phyloP scores from a whole-genome alignment of 2,329 filamentous ascomycete species.

The Exophiala dermatitidis region DNA sequence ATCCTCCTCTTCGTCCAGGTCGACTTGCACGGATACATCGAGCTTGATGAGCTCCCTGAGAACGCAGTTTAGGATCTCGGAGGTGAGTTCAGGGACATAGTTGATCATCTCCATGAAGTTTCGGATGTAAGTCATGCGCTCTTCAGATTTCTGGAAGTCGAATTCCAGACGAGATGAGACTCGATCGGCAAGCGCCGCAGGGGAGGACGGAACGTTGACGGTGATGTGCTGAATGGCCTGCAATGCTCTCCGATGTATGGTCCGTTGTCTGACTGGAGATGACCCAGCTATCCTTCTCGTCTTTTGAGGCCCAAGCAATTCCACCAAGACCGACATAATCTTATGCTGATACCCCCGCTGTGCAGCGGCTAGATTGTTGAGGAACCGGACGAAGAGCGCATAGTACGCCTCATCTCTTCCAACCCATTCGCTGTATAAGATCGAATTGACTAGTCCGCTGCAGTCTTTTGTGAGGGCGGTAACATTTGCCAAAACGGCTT shows the following conservation, averaged over 20 bases:
- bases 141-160: constrained; percentile 64
- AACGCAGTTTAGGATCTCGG: constrained; percentile 74
- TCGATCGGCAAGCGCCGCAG: constrained; percentile 60
- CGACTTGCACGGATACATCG: constrained; percentile 89
- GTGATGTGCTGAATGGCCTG: constrained; percentile 67
- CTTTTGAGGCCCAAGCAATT: constrained; percentile 60
- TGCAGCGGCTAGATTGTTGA: constrained; percentile 65
- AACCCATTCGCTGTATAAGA: constrained; percentile 55
- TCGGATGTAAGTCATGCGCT: constrained; percentile 80
- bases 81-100: constrained; percentile 70
- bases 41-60: constrained; percentile 85
- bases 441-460: constrained; percentile 51
- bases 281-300: constrained; percentile 49
- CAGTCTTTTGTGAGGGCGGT: constrained; percentile 50
- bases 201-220: constrained; percentile 72
- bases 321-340: constrained; percentile 72
- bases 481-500: constrained; percentile 52
- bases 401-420: constrained; percentile 55
- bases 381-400: constrained; percentile 49
- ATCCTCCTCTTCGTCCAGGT: constrained; percentile 87
- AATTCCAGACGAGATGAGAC: constrained; percentile 66
- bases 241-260: constrained; percentile 68
- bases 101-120: constrained; percentile 72
- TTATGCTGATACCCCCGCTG: constrained; percentile 69
- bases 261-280: constrained; percentile 52